These are phyloP conservation scores for Cyathus striatus DNA, from an alignment of 768 basidiomycete genomes.

Conservation along the genomic window DNA sequence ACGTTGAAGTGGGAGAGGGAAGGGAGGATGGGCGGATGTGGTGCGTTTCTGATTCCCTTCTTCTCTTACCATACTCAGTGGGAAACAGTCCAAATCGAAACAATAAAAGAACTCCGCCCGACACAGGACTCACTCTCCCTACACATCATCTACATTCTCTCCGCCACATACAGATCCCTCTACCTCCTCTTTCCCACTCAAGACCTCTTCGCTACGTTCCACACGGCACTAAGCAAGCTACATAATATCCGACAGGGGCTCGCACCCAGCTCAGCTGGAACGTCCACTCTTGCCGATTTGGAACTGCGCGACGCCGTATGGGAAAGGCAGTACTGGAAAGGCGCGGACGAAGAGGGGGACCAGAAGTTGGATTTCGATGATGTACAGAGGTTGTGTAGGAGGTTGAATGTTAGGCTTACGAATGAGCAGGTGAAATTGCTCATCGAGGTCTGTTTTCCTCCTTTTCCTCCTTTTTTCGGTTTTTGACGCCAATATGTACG, in stretches of 20 bases:
- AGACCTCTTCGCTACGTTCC: conserved; percentile 47
- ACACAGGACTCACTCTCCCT: conserved; percentile 38
- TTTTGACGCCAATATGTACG: conserved; percentile 23
- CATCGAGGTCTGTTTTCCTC: conserved; percentile 45
- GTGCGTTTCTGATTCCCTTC: conserved; percentile 35
- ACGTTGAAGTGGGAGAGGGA: conserved; percentile 69
- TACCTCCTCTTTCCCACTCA: conserved; percentile 74
- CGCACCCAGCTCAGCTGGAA: conserved; percentile 73
- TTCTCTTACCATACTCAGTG: not conserved
- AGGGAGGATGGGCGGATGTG: conserved; percentile 53
- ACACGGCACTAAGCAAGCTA: conserved; percentile 61
- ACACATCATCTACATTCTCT: conserved; percentile 75
- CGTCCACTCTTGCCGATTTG: conserved; percentile 59
- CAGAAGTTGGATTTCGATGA: conserved; percentile 69
- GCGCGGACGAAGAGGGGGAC: conserved; percentile 56
- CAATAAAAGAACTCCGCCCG: conserved; percentile 81
- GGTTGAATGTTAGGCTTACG: conserved; percentile 65
- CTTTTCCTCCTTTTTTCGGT: conserved; percentile 1
- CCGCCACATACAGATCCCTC: conserved; percentile 77
- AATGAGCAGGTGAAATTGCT: conserved; percentile 51
- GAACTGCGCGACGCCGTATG: conserved; percentile 72
- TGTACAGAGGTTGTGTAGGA: conserved; percentile 64
- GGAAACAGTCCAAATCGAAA: conserved; percentile 72
- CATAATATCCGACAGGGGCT: conserved; percentile 67
- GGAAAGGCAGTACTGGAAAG: conserved; percentile 85